Conservation (phyloP, 768 basidiomycete genomes). For the Hypholoma fasciculare region DNA sequence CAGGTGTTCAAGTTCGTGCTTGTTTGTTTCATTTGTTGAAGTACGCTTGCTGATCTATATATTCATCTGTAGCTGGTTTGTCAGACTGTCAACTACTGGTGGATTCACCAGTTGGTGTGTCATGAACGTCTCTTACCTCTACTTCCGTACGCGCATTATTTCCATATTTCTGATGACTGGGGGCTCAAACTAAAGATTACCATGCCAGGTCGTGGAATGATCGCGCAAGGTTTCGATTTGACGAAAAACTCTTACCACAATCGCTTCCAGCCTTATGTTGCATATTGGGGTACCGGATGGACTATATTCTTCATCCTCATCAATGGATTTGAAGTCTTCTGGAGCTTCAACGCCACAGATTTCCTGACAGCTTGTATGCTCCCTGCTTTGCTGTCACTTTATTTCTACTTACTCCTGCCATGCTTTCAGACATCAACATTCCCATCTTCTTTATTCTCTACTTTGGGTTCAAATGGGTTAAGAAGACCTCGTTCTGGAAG, state of each 20-base stretch:
- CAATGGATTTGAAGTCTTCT: constrained; percentile 62
- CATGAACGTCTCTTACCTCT: constrained; percentile 72
- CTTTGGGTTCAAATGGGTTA: constrained; percentile 42
- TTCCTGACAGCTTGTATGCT: constrained; percentile 47
- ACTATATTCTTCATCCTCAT: constrained; percentile 56
- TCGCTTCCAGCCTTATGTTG: constrained; percentile 61
- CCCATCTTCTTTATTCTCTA: constrained; percentile 45
- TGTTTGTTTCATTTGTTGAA: background rate
- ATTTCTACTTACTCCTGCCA: background rate
- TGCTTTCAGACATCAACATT: constrained; percentile 42
- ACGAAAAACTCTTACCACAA: constrained; percentile 63
- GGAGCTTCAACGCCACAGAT: constrained; percentile 51
- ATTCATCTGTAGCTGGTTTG: constrained; percentile 55
- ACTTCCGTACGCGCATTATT: constrained; percentile 52
- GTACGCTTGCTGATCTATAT: background rate
- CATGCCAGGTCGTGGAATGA: constrained; percentile 55
- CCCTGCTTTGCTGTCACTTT: background rate
- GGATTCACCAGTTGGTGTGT: constrained; percentile 70
- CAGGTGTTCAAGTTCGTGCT: constrained; percentile 55
- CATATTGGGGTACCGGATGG: constrained; percentile 74
- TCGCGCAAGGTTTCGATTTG: constrained; percentile 64
- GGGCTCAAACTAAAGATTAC: background rate
- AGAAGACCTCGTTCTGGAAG: constrained; percentile 49
- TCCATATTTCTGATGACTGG: background rate
- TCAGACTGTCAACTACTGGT: constrained; percentile 63